A percentile compares a stretch with the other conserved stretches of the same genome.
phyloP scores from a whole-genome alignment of 805 yeast genomes.

The Kurtzmaniella fragi region DNA sequence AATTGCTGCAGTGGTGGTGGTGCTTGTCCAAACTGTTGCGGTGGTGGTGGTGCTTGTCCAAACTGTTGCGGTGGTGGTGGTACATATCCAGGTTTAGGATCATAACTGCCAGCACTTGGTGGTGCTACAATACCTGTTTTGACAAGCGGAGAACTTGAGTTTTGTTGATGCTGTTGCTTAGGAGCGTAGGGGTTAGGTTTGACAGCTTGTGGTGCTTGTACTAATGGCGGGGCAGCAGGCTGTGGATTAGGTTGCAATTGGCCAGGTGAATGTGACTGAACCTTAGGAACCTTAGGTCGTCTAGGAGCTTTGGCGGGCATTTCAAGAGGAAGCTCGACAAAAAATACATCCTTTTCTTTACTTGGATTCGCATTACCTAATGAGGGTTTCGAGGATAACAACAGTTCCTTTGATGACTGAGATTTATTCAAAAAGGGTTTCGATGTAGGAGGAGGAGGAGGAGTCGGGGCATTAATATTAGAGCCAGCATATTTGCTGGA shows the following conservation, averaged over 20 bases:
- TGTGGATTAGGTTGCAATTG: conserved; percentile 1
- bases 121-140: conserved; percentile 2
- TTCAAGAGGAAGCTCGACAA: conserved; percentile 52
- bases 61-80: conserved; percentile 3
- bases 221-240: conserved; percentile 6
- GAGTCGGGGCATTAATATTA: conserved; percentile 7
- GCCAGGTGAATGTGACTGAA: conserved; percentile 13
- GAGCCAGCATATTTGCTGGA: conserved; percentile 16
- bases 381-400: conserved; percentile 10
- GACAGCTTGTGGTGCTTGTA: neutral
- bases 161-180: conserved; percentile 3
- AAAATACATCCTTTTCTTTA: conserved; percentile 31
- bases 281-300: conserved; percentile 25
- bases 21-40: neutral
- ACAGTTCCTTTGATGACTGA: conserved; percentile 10
- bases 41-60: neutral
- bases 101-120: neutral
- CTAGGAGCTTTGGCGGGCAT: conserved; percentile 22
- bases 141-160: conserved; percentile 1
- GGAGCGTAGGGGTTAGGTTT: conserved; percentile 9
- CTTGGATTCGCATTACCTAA: conserved; percentile 8
- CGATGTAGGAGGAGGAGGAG: conserved; percentile 5
- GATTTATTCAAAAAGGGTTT: conserved; percentile 1
- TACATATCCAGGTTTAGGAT: conserved; percentile 1
- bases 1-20: conserved; percentile 2